Base-by-base conservation (phyloP, 441 rosid species). In the Gossypium trilobum region DNA sequence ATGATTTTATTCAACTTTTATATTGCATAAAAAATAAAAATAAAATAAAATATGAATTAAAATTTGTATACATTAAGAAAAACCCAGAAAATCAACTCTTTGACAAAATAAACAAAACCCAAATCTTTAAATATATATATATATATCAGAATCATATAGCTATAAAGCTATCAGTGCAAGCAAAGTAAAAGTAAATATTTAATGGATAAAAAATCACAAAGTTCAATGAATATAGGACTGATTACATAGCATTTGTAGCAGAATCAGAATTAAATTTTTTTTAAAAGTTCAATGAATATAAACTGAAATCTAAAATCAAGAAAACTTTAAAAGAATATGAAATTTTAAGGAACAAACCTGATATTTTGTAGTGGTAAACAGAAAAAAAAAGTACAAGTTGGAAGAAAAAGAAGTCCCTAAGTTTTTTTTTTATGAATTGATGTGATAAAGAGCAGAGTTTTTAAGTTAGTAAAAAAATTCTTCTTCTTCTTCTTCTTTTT, bases 341-440 rank as follows among this genome's bases (percentile, higher is more conserved):
- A 11, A 20, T 23, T 20, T 20, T 23, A 70, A 54, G 23, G 42
- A 36, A n/a, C 29, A 23, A 75, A 70, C 63, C 59, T 75, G 59
- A n/a, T 2, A 17, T 56, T 9, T 56, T 0, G 36, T 36, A 27
- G 50, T 9, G 63, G 48, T 17, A 50, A 14, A 16, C 17, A 65
- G 19, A 0, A 58, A 8, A 11, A 13, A 11, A 2, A 0, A 55
- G 3, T 2, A 8, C 5, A 4, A 10, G 16, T 42, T 64, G 13
- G 7, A 42, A 22, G 4, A 0, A 20, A 64, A 19, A 62, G 22
- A 56, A 20, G 5, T 52, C 10, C 57, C 2, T 2, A 52, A 17
- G 57, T 52, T 56, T 22, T 56, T 9, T 44, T 11, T 22, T 23
- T 65, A 25, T 27, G 8, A 64, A 10, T 10, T 22, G 33, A n/a